A percentile compares a stretch with the other conserved stretches of the same genome.
These are phyloP conservation scores for Saccharomyces hybrid DNA, from an alignment of 1,139 yeast genomes.

Conservation along the genomic window DNA sequence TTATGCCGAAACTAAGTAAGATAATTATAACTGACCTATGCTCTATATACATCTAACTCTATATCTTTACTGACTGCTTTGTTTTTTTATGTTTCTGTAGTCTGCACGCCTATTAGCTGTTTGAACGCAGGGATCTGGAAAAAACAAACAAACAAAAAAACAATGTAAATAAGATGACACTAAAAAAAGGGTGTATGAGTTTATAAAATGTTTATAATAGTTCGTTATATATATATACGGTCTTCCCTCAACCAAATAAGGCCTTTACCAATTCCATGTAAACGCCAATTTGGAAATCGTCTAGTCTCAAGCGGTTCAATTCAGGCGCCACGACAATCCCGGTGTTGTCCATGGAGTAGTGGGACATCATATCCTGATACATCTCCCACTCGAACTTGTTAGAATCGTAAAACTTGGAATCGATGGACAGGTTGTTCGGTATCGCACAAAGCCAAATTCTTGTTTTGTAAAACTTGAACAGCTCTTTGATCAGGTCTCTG, in stretches of 20 bases:
- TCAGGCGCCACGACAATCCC: constrained; percentile 23
- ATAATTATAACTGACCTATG: too few species aligned
- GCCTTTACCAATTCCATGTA: constrained; percentile 31
- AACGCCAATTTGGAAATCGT: constrained; percentile 31
- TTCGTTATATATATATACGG: background rate
- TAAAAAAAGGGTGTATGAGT: too few species aligned
- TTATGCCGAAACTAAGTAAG: constrained; percentile 52
- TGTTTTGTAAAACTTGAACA: constrained; percentile 88
- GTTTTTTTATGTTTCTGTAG: too few species aligned
- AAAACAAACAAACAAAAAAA: too few species aligned
- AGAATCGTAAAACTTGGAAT: constrained; percentile 24
- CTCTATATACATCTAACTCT: too few species aligned
- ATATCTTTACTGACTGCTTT: too few species aligned
- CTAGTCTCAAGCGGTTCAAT: constrained; percentile 23
- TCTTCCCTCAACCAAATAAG: constrained; percentile 12
- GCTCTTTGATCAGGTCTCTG: constrained; percentile 82
- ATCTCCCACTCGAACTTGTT: constrained; percentile 23
- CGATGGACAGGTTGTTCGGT: constrained; percentile 31
- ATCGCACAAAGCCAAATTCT: constrained; percentile 97
- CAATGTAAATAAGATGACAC: too few species aligned
- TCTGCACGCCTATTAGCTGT: too few species aligned
- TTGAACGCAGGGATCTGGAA: too few species aligned
- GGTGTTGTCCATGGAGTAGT: constrained; percentile 12
- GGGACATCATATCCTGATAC: constrained; percentile 28
- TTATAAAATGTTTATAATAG: constrained; percentile 3